These are phyloP conservation scores for Neonectria hederae DNA, from an alignment of 2,329 filamentous ascomycete species.

Conservation along the genomic window DNA sequence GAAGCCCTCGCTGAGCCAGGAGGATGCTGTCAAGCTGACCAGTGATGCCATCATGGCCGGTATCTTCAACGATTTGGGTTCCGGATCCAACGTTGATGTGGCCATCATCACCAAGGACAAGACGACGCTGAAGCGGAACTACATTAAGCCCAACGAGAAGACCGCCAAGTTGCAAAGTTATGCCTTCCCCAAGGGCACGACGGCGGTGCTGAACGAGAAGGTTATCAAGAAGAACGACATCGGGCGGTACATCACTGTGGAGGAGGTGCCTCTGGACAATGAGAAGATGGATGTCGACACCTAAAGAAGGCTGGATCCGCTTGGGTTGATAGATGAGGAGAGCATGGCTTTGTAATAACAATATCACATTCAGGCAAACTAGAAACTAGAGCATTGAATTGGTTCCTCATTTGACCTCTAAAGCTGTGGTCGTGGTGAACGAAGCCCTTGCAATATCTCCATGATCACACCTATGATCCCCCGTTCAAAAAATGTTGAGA, in stretches of 20 bases:
- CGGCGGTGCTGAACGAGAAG: constrained; percentile 94
- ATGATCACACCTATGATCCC: constrained; percentile 9
- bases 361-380: constrained; percentile 29
- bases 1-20: constrained; percentile 79
- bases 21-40: constrained; percentile 84
- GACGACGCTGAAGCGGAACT: constrained; percentile 92
- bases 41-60: constrained; percentile 91
- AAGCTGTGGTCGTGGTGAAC: constrained; percentile 17
- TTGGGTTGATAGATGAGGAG: constrained; percentile 27
- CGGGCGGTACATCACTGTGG: constrained; percentile 90
- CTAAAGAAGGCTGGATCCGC: constrained; percentile 44
- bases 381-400: constrained; percentile 32
- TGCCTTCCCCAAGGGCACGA: constrained; percentile 90
- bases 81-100: constrained; percentile 96
- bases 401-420: constrained; percentile 14
- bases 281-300: constrained; percentile 76
- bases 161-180: constrained; percentile 94
- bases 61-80: constrained; percentile 99
- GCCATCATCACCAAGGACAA: constrained; percentile 95
- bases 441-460: constrained; percentile 1
- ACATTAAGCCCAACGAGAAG: constrained; percentile 91
- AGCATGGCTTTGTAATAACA: constrained; percentile 41
- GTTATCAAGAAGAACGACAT: constrained; percentile 94
- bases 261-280: constrained; percentile 79
- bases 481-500: neutral